Conservation (phyloP, 495 filamentous ascomycete genomes). For the Pseudoneurospora amorphoporcata region DNA sequence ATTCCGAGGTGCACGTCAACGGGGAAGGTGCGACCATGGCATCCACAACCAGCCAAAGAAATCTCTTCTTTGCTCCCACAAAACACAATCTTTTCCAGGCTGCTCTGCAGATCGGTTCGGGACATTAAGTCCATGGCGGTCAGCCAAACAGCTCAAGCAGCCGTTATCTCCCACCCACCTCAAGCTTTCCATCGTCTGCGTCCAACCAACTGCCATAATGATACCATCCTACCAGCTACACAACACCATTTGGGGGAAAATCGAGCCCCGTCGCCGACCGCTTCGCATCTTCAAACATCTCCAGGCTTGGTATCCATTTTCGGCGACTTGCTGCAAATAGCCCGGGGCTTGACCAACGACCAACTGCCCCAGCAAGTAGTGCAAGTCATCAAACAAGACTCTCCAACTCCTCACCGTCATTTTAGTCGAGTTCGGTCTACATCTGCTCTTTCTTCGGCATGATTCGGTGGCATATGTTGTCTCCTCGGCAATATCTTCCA, state of each 20-base stretch:
- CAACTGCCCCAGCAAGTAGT: background rate
- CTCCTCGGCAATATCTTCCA: background rate
- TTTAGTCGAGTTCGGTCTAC: background rate
- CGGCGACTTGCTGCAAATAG: background rate
- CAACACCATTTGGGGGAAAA: background rate
- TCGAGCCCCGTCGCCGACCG: background rate
- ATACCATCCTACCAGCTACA: background rate
- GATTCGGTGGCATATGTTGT: background rate
- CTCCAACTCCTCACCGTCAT: background rate
- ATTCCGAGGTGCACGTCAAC: background rate
- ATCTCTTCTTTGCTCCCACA: background rate
- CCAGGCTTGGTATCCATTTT: background rate
- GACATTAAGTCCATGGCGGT: background rate
- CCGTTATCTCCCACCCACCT: background rate
- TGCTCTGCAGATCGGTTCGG: background rate
- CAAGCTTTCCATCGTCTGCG: background rate
- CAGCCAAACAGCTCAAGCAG: background rate
- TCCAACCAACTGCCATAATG: background rate
- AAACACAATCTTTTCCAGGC: background rate
- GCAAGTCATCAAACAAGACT: background rate
- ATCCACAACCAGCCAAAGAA: background rate
- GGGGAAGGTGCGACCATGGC: background rate
- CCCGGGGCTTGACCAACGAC: background rate
- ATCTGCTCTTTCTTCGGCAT: background rate
- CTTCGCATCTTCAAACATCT: background rate